These are phyloP conservation scores for Cercospora sp. DNA, from an alignment of 2,329 filamentous ascomycete genomes.

Conservation along the genomic window DNA sequence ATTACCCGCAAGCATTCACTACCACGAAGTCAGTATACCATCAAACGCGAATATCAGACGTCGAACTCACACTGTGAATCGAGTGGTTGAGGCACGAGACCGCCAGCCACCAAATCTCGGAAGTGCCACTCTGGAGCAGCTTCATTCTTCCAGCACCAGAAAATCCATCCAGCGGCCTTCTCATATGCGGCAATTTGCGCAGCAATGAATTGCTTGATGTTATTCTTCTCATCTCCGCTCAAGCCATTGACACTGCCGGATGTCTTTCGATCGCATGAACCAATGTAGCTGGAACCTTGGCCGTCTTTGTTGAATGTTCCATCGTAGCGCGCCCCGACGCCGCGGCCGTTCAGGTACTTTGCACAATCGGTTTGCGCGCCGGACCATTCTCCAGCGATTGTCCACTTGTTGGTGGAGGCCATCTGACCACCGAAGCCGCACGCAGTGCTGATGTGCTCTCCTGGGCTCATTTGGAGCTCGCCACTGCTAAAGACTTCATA, in stretches of 20 bases:
- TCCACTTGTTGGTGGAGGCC: conserved; percentile 50
- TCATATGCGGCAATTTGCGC: conserved; percentile 52
- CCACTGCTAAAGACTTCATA: conserved; percentile 51
- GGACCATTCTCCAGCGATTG: conserved; percentile 52
- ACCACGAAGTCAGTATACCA: conserved; percentile 1
- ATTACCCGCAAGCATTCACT: conserved; percentile 19
- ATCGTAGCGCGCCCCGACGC: conserved; percentile 51
- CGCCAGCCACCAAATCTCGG: conserved; percentile 45
- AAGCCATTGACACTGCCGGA: conserved; percentile 47
- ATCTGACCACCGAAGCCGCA: conserved; percentile 50
- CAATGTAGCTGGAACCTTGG: conserved; percentile 42
- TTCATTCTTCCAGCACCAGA: conserved; percentile 56
- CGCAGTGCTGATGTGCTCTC: conserved; percentile 45
- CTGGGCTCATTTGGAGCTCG: conserved; percentile 41
- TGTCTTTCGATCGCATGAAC: conserved; percentile 49
- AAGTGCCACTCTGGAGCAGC: conserved; percentile 53
- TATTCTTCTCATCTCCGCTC: conserved; percentile 45
- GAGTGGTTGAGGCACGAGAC: conserved; percentile 38
- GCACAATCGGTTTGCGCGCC: conserved; percentile 52
- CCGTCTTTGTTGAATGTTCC: conserved; percentile 41
- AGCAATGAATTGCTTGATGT: conserved; percentile 49
- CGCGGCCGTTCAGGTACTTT: conserved; percentile 52
- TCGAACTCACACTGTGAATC: conserved; percentile 1
- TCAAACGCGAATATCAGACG: neutral
- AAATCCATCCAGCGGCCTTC: conserved; percentile 52